Evolutionary conservation across 139 green algal species (phyloP), one percentile per base, ranked within the genome.

Genomic region (Diplosphaera chodatii): DNA sequence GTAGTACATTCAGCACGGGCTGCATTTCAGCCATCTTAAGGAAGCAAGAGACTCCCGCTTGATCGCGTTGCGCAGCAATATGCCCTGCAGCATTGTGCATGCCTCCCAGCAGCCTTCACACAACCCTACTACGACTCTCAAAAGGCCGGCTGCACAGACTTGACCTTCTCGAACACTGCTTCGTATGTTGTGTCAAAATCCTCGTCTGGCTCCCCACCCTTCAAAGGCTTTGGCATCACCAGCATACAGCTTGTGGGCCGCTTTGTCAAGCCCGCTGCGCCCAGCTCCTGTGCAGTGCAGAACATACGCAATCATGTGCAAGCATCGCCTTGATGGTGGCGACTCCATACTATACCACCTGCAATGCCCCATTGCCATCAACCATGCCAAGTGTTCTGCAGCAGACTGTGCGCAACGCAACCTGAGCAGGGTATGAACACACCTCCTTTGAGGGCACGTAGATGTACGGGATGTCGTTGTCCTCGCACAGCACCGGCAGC

Each of bases 191-290:
- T 79, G 2, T 79, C 76, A 68, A 91, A 93, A 29, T 89, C 84
- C 2, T 85, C 87, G 55, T 80, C 76, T 67, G 83, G 82, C 15
- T 76, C 74, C 0, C 34, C 68, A 16, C 73, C 84, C 78, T 92
- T 92, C 4, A 82, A n/a, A 0, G 89, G 85, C 79, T 91, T 86
- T 55, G 88, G 88, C 66, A 98, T 77, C n/a, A 99, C 71, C 1
- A 99, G 89, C 87, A 99, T 95, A 84, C 92, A 97, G 69, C 88
- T 96, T 18, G 95, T 99, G 31, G 95, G 94, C 20, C 95, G 87
- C 80, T 99, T 99, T 70, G 92, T 99, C 18, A 93, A 78, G 1
- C 88, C 94, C n/a, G 95, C 94, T 25, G 90, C 87, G 28, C 95
- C 95, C 27, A 98, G 83, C 67, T 96, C 90, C 87, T 96, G 83